Base-by-base conservation (phyloP, 1,139 yeast genomes). In the Saccharomyces hybrid region DNA sequence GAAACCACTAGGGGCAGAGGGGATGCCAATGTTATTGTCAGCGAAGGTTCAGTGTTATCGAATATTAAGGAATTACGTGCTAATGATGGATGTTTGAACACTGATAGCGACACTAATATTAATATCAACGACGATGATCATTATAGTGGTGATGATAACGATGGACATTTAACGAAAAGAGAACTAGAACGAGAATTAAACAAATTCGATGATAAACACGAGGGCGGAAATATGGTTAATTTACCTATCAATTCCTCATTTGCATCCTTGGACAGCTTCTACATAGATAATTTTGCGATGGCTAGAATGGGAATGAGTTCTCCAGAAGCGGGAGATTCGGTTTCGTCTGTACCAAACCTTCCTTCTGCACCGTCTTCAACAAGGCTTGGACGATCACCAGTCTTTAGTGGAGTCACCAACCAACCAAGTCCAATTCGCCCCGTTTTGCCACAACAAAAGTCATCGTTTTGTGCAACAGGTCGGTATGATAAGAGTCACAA, bases 201-300 rank as follows among this genome's bases (percentile, higher is more conserved):
- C 83, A 57, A 31, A 65, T 62, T 49, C 51, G 82, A 75, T 49
- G 57, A 53, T 29, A 57, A 56, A 41, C 57, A 60, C 29, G 58
- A 58, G 44, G 56, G 62, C 34, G 55, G 56, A 16, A 60, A 61
- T 26, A 58, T 5, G 84, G 88, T 54, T 80, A 70, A 19, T 7
- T 67, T 86, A 48, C 88, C 90, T 0, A 75, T 84, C 19, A 83
- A 82, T 59, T 88, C 86, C 52, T 84, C 90, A 60, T 85, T 84
- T 74, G 93, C 91, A 0, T 85, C 91, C 0, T 73, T 86, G 65
- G 90, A 86, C 65, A 84, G 90, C 64, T 77, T 81, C 54, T 84
- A 84, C 65, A 86, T 84, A 61, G 88, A 84, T 52, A 70, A 68
- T 48, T 72, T 64, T 58, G 76, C 74, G 1, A 59, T 63, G 62